Evolutionary conservation across 768 basidiomycete genomes (phyloP).

Genomic region (Leccinum sublutescens): DNA sequence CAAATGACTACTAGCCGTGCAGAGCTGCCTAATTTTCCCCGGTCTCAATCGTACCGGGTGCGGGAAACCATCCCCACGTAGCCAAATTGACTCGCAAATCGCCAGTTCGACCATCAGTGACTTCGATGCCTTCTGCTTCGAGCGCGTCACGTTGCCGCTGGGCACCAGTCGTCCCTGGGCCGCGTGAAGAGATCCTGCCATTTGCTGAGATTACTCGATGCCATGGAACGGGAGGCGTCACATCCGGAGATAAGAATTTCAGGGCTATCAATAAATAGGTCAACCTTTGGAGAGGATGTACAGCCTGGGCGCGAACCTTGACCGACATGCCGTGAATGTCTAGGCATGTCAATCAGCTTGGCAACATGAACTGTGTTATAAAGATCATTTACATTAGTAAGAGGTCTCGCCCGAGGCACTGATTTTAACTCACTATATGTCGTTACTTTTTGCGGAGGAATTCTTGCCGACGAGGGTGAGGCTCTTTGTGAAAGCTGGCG

Average conservation of each 20-base stretch:
- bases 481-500: not conserved
- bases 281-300: not conserved
- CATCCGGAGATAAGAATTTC: conserved; percentile 63
- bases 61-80: conserved; percentile 69
- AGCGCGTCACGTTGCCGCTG: conserved; percentile 72
- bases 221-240: conserved; percentile 75
- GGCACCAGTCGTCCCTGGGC: conserved; percentile 80
- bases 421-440: conserved; percentile 56
- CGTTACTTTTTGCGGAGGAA: conserved; percentile 67
- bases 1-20: not conserved
- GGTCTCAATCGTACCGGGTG: conserved; percentile 23
- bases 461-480: conserved; percentile 29
- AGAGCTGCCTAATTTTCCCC: conserved; percentile 4
- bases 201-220: conserved; percentile 71
- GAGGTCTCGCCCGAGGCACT: conserved; percentile 4
- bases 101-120: conserved; percentile 53
- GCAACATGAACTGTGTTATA: conserved; percentile 65
- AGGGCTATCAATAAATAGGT: conserved; percentile 50
- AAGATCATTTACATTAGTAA: not conserved
- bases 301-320: conserved; percentile 52
- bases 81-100: conserved; percentile 58
- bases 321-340: conserved; percentile 77
- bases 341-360: conserved; percentile 76
- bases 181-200: conserved; percentile 77
- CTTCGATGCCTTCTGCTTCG: conserved; percentile 80